A percentile compares a stretch with the other conserved stretches of the same genome.
These are phyloP conservation scores for Neoascochyta sp. DNA, from an alignment of 2,329 filamentous ascomycete genomes.

Conservation along the genomic window DNA sequence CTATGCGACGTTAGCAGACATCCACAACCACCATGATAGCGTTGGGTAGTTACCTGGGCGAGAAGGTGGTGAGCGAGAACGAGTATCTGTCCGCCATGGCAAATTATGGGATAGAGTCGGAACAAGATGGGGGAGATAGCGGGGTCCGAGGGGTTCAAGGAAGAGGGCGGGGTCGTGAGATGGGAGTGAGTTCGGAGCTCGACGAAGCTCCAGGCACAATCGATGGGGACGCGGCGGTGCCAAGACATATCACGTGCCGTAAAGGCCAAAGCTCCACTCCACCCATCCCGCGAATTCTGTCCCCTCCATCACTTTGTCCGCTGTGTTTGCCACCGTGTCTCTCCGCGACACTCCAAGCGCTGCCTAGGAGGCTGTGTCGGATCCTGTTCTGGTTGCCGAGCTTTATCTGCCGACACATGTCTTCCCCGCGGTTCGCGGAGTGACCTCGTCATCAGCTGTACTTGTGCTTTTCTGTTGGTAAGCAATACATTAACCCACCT, in stretches of 20 bases:
- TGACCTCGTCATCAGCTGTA: conserved; percentile 16
- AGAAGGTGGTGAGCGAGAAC: conserved; percentile 99
- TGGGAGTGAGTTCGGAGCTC: conserved; percentile 8
- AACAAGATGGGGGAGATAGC: conserved; percentile 2
- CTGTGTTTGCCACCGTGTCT: conserved; percentile 30
- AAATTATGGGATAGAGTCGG: conserved; percentile 7
- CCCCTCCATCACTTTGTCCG: conserved; percentile 12
- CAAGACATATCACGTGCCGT: too few relatives aligned
- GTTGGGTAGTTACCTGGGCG: conserved; percentile 74
- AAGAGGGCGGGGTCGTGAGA: conserved; percentile 8
- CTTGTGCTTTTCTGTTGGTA: conserved; percentile 21
- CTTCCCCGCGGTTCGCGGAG: conserved; percentile 16
- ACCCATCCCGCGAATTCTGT: conserved; percentile 5
- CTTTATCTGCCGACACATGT: conserved; percentile 18
- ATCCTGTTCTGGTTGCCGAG: conserved; percentile 15
- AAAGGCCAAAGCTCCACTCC: too few relatives aligned
- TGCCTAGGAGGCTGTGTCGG: conserved; percentile 17
- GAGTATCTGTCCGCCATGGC: conserved; percentile 97
- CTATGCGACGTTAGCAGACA: conserved; percentile 56
- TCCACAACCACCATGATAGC: conserved; percentile 17
- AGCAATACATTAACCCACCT: conserved; percentile 18
- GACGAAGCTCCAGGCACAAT: conserved; percentile 11
- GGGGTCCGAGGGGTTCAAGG: conserved; percentile 1
- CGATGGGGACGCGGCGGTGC: conserved; percentile 9
- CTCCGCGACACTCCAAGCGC: conserved; percentile 13